Base-by-base conservation (phyloP, 495 filamentous ascomycete species). In the Hyaloscypha finlandica region DNA sequence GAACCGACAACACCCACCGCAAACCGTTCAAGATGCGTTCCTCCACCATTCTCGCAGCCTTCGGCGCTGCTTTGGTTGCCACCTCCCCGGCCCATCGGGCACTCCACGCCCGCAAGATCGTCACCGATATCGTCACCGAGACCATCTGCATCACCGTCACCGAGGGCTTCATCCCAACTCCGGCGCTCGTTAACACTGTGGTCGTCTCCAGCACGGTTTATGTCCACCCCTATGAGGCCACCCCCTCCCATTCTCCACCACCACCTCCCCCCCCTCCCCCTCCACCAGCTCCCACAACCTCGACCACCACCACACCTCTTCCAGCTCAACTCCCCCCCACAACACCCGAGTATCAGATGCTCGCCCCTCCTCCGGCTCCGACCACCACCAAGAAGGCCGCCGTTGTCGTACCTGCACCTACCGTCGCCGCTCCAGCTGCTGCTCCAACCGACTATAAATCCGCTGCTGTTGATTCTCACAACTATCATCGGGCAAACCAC, bases 401-500 rank as follows among this genome's bases (percentile, higher is more conserved):
- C 16, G 42, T 19, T 48, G 62, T 67, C 60, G 39, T 73, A 60
- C 54, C 54, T 25, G 67, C 52, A 45, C 64, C 70, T 32, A n/a
- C 71, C 19, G 63, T 68, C 2, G 37, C 68, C 45, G 56, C 70
- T 4, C 29, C 67, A 58, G 53, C 73, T 64, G 62, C 69, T 32
- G 33, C 67, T 53, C 64, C 66, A 20, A 77, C 77, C 54, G 79
- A 79, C 69, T 80, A 77, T 67, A n/a, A 30, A 14, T 72, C 68
- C 61, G 72, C 76, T 32, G 74, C 72, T 52, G 73, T 94, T 48
- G 81, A 87, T 73, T 86, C 90, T 77, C 95, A 99, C 85, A 97
- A 97, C 81, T 68, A 88, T 51, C 90, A 93, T 77, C 94, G 95
- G 71, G 83, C 84, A 74, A 93, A 92, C 80, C 93, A 97, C 82